Evolutionary conservation across 352 stramenopile genomes (phyloP).

Genomic region (Phytophthora litchii): DNA sequence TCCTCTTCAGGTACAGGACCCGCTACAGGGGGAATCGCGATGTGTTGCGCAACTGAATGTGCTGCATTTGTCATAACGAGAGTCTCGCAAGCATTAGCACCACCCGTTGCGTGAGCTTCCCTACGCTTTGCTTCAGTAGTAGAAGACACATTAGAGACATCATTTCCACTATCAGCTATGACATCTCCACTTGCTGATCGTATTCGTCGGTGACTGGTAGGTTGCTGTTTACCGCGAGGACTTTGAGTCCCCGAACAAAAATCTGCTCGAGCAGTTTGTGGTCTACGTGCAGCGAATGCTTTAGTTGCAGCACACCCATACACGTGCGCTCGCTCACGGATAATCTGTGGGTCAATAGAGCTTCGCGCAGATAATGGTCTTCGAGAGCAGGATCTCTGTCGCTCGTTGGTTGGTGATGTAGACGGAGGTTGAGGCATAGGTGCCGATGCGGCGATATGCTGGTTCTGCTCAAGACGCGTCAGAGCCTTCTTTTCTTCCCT

Average conservation of each 20-base stretch:
- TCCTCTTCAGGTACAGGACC: constrained; percentile 38
- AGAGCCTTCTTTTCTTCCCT: constrained; percentile 13
- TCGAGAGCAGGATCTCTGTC: constrained; percentile 4
- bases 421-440: constrained; percentile 8
- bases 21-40: constrained; percentile 50
- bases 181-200: constrained; percentile 2
- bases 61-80: constrained; percentile 68
- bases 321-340: constrained; percentile 47
- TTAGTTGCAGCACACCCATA: constrained; percentile 65
- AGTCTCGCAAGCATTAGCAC: constrained; percentile 49
- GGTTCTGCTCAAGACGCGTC: constrained; percentile 6
- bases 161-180: background rate
- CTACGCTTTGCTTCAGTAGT: background rate
- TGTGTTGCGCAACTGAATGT: constrained; percentile 49
- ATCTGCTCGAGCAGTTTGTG: constrained; percentile 20
- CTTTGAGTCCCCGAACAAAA: constrained; percentile 17
- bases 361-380: constrained; percentile 36
- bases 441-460: constrained; percentile 6
- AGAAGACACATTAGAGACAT: background rate
- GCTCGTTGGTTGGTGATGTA: constrained; percentile 2
- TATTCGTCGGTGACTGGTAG: constrained; percentile 8
- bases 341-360: constrained; percentile 36
- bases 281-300: constrained; percentile 37
- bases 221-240: constrained; percentile 10
- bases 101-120: background rate